Percentiles rank a stretch among this genome's conserved stretches.
These are phyloP conservation scores for Bidens hawaiensis DNA, from an alignment of 140 eudicot genomes.

Conservation along the genomic window DNA sequence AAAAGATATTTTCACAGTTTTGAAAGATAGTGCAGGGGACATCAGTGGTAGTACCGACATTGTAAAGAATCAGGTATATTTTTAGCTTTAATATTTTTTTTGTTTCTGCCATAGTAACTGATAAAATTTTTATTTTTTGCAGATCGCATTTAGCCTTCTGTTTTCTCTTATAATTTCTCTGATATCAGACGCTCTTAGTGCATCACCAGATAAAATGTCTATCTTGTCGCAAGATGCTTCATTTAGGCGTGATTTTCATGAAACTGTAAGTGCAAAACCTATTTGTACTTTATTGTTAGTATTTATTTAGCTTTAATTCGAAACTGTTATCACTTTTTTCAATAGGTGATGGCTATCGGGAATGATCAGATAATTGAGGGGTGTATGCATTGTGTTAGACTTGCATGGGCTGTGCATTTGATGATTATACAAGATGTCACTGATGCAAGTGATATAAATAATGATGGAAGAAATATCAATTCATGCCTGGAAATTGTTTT, in stretches of 20 bases:
- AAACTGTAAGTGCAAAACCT: slow-evolving; percentile 52
- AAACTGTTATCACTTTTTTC: slow-evolving; percentile 19
- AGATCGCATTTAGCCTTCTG: slow-evolving; percentile 75
- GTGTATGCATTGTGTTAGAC: slow-evolving; percentile 76
- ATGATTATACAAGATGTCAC: slow-evolving; percentile 62
- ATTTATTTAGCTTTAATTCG: neutral
- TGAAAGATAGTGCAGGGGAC: slow-evolving; percentile 44
- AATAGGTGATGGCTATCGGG: slow-evolving; percentile 61
- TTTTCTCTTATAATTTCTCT: slow-evolving; percentile 79
- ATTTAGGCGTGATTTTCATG: slow-evolving; percentile 74
- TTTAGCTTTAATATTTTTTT: neutral
- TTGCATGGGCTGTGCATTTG: slow-evolving; percentile 93
- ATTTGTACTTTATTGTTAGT: neutral
- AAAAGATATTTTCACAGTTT: no score
- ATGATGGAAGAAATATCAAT: slow-evolving; percentile 49
- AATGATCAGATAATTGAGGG: slow-evolving; percentile 76
- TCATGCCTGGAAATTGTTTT: slow-evolving; percentile 79
- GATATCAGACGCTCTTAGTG: slow-evolving; percentile 84
- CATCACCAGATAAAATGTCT: slow-evolving; percentile 59
- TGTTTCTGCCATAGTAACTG: slow-evolving; percentile 2
- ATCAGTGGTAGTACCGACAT: slow-evolving; percentile 47
- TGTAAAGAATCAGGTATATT: slow-evolving; percentile 69
- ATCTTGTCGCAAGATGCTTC: slow-evolving; percentile 66
- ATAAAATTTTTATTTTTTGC: slow-evolving; percentile 28
- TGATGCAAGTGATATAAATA: slow-evolving; percentile 51